phyloP scores from a whole-genome alignment of 192 early-diverging fungal species.

The Chytriomyces sp. region DNA sequence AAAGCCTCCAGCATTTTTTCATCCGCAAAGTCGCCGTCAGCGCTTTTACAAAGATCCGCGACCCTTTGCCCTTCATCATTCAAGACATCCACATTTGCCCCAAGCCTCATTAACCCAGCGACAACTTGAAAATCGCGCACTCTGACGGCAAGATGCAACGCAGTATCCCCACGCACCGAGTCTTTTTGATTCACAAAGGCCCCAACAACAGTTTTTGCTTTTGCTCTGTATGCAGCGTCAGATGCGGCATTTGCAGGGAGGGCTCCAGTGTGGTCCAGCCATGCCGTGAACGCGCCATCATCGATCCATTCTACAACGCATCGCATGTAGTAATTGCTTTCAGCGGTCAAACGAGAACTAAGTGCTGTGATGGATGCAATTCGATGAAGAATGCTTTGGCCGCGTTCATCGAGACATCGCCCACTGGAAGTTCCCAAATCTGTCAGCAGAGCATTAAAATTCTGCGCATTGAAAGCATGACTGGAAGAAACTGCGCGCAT shows the following conservation, averaged over 20 bases:
- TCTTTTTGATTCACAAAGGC: slow-evolving; percentile 34
- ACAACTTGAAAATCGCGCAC: background rate
- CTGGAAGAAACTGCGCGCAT: slow-evolving; percentile 30
- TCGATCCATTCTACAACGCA: slow-evolving; percentile 36
- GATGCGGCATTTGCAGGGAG: background rate
- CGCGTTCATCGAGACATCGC: background rate
- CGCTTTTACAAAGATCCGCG: background rate
- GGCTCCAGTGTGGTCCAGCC: background rate
- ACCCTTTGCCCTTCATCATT: slow-evolving; percentile 12
- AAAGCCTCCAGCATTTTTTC: background rate
- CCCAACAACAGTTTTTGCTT: slow-evolving; percentile 12
- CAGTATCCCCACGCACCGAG: slow-evolving; percentile 25
- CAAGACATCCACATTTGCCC: slow-evolving; percentile 9
- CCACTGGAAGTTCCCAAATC: slow-evolving; percentile 9
- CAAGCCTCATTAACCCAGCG: slow-evolving; percentile 19
- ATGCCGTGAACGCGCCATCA: slow-evolving; percentile 14
- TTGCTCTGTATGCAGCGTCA: background rate
- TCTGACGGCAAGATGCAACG: slow-evolving; percentile 36
- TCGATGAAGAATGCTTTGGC: slow-evolving; percentile 32
- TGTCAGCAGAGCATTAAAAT: slow-evolving; percentile 5
- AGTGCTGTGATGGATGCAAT: slow-evolving; percentile 16
- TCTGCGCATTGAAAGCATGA: slow-evolving; percentile 20
- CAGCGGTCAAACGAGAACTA: background rate
- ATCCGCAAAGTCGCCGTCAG: background rate
- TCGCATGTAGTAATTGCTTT: slow-evolving; percentile 26